Evolutionary conservation across 805 yeast genomes (phyloP).

Genomic region (Ogataea allantospora): DNA sequence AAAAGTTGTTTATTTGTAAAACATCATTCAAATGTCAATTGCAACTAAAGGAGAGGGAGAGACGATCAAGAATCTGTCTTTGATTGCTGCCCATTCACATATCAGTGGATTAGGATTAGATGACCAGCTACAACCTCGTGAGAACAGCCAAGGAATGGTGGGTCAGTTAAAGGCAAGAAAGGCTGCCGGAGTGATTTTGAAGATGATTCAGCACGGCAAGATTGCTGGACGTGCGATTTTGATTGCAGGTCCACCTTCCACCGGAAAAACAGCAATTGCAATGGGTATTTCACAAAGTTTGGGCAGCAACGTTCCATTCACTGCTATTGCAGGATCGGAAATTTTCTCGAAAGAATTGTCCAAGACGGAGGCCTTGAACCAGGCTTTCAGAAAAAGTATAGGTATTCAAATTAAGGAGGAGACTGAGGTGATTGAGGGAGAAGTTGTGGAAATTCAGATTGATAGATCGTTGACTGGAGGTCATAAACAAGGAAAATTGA

Average conservation of each 20-base stretch:
- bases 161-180: constrained; percentile 77
- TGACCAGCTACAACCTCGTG: constrained; percentile 81
- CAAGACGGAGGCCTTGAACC: constrained; percentile 95
- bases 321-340: constrained; percentile 95
- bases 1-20: constrained; percentile 8
- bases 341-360: constrained; percentile 94
- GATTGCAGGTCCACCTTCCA: constrained; percentile 97
- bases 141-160: constrained; percentile 84
- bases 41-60: constrained; percentile 20
- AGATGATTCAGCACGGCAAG: constrained; percentile 85
- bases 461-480: constrained; percentile 93
- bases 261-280: constrained; percentile 97
- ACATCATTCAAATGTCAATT: constrained; percentile 19
- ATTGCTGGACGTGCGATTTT: constrained; percentile 96
- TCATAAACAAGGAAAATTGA: constrained; percentile 72
- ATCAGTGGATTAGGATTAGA: constrained; percentile 93
- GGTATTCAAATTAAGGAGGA: constrained; percentile 95
- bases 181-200: constrained; percentile 94
- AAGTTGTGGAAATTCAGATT: constrained; percentile 92
- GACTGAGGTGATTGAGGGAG: constrained; percentile 97
- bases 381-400: constrained; percentile 93
- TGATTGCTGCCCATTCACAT: constrained; percentile 89
- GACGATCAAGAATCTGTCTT: constrained; percentile 23
- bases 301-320: constrained; percentile 96
- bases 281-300: constrained; percentile 93